Percentiles rank a stretch among this genome's conserved stretches.
phyloP scores from a whole-genome alignment of 805 yeast genomes.

The Kluyveromyces siamensis region DNA sequence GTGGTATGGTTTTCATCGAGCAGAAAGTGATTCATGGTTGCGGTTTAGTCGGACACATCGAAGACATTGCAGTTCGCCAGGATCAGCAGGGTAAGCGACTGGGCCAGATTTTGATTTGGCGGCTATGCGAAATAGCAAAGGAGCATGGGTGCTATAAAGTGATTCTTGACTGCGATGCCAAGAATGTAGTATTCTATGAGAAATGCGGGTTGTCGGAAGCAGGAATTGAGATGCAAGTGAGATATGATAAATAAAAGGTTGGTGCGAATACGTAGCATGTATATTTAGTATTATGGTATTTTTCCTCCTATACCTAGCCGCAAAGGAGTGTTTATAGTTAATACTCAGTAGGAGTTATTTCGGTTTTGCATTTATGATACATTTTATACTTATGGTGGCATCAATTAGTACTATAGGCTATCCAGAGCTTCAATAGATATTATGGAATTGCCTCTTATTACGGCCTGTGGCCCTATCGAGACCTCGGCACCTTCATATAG shows the following conservation, averaged over 20 bases:
- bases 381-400: slow-evolving; percentile 7
- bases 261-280: neutral
- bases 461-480: slow-evolving; percentile 55
- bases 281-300: no score
- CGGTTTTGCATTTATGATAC: no score
- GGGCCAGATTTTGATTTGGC: slow-evolving; percentile 59
- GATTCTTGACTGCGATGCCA: slow-evolving; percentile 79
- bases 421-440: slow-evolving; percentile 53
- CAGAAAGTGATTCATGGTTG: slow-evolving; percentile 74
- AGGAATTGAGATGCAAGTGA: slow-evolving; percentile 60
- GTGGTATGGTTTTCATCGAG: slow-evolving; percentile 77
- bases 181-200: slow-evolving; percentile 76
- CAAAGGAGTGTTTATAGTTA: no score
- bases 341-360: no score
- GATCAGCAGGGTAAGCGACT: slow-evolving; percentile 76
- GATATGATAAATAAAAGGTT: slow-evolving; percentile 15
- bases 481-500: slow-evolving; percentile 42
- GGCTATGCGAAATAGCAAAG: slow-evolving; percentile 51
- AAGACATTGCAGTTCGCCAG: slow-evolving; percentile 76
- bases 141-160: slow-evolving; percentile 73
- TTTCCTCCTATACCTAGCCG: no score
- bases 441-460: slow-evolving; percentile 71
- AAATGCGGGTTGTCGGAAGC: slow-evolving; percentile 70
- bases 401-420: neutral
- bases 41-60: slow-evolving; percentile 87